Evolutionary conservation across 352 stramenopile species (phyloP).

Genomic region (Plasmopara viticola): DNA sequence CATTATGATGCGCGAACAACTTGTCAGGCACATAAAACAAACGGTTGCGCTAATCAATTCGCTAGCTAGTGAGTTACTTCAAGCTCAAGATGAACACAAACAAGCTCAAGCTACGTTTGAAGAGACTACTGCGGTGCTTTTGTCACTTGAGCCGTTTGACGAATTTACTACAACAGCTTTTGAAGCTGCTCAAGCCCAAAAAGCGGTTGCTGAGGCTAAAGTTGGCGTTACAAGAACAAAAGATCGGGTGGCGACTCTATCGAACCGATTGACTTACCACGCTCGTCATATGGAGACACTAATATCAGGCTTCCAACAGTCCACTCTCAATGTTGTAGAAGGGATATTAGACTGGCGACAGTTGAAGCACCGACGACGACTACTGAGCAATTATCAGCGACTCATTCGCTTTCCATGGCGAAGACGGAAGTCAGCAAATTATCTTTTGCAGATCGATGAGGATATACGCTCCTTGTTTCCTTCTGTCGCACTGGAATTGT

Average conservation of each 20-base stretch:
- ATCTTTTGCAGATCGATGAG: conserved; percentile 36
- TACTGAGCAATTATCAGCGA: conserved; percentile 36
- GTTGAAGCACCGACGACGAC: conserved; percentile 20
- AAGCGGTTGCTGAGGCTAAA: conserved; percentile 8
- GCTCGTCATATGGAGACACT: conserved; percentile 28
- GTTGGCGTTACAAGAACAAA: conserved; percentile 8
- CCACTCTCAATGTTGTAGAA: conserved; percentile 34
- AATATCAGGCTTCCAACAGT: conserved; percentile 19
- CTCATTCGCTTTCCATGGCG: conserved; percentile 45
- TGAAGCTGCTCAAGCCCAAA: conserved; percentile 7
- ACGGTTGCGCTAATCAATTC: conserved; percentile 16
- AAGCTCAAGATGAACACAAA: conserved; percentile 20
- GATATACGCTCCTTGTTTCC: conserved; percentile 39
- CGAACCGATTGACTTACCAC: conserved; percentile 22
- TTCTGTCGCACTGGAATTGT: conserved; percentile 26
- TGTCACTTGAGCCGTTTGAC: conserved; percentile 15
- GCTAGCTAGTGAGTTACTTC: conserved; percentile 27
- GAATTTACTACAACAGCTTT: not conserved
- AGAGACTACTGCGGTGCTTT: conserved; percentile 7
- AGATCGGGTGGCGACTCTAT: conserved; percentile 13
- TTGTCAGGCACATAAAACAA: conserved; percentile 39
- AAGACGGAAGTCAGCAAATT: conserved; percentile 32
- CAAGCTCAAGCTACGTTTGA: conserved; percentile 12
- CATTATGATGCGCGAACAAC: conserved; percentile 52
- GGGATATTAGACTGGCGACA: conserved; percentile 40